Base-by-base conservation (phyloP, 208 protist genomes). In the Leishmania turanica region DNA sequence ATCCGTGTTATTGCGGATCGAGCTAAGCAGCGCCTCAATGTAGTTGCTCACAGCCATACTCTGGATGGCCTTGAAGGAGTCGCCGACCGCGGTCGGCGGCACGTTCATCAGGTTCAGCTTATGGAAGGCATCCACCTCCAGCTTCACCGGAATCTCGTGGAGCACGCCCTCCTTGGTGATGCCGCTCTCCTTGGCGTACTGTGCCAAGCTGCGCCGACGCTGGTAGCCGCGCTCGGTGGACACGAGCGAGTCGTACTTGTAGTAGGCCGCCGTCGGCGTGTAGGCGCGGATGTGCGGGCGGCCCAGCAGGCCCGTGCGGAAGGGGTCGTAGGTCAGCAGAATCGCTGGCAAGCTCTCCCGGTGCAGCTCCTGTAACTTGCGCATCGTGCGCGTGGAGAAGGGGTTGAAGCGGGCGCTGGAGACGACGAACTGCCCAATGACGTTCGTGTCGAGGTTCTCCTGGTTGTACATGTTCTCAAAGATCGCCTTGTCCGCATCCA, bases 281-380 rank as follows among this genome's bases (percentile, higher is more conserved):
- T 88, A 96, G 73, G 90, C 92, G n/a, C 87, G 87, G 47, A 96
- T 81, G 83, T 89, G 88, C 66, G 89, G 83, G 42, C 86, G 83
- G 19, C 92, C 92, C 72, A 94, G 87, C 64, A 91, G 71, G 70
- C 81, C 79, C 31, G 92, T 94, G 74, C 90, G 89, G 79, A 93
- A 89, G 8, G 90, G 90, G 70, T 96, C 92, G 85, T 93, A 96
- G 49, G 80, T 85, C 37, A 96, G 62, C n/a, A 96, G 79, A 60
- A 96, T 85, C n/a, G 84, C 85, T 49, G 92, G 88, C 72, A 89
- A 77, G 73, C 85, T 85, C 24, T 87, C 77, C 27, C 78, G 68
- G 75, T 89, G 78, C 72, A 93, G 81, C 34, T 94, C 80, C 69
- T 84, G 86, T 49, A 94, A 69, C 70, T 91, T 87, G 27, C 77